A percentile compares a stretch with the other conserved stretches of the same genome.
phyloP scores from a whole-genome alignment of 2,329 filamentous ascomycete genomes.

The Pestalotiopsis sp. region DNA sequence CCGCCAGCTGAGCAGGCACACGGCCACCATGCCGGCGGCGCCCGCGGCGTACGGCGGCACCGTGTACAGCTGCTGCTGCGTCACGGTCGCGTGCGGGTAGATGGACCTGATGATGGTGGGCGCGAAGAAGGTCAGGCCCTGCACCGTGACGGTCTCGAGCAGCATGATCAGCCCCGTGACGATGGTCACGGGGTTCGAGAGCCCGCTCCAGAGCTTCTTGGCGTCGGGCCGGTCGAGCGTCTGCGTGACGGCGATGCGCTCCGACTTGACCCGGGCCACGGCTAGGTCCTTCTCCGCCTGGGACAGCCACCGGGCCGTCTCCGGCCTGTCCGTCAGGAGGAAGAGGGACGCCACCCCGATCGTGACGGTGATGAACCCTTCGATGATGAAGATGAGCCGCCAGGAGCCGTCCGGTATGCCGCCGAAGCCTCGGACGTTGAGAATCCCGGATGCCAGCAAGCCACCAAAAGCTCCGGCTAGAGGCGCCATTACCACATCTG shows the following conservation, averaged over 20 bases:
- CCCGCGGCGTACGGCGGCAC: constrained; percentile 73
- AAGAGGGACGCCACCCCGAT: constrained; percentile 63
- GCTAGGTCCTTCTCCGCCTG: constrained; percentile 69
- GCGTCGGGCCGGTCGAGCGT: constrained; percentile 66
- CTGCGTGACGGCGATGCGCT: constrained; percentile 63
- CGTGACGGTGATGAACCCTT: constrained; percentile 55
- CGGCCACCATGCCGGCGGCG: constrained; percentile 64
- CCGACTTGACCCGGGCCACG: constrained; percentile 68
- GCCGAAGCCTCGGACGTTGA: constrained; percentile 59
- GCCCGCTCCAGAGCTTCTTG: constrained; percentile 62
- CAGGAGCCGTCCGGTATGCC: constrained; percentile 27
- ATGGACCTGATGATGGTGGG: constrained; percentile 73
- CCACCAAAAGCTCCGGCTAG: constrained; percentile 74
- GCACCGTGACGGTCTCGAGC: constrained; percentile 60
- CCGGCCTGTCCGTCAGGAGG: constrained; percentile 70
- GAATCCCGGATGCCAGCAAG: constrained; percentile 65
- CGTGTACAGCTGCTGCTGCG: constrained; percentile 70
- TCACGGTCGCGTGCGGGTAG: constrained; percentile 58
- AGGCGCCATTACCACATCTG: constrained; percentile 68
- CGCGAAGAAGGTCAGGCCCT: constrained; percentile 70
- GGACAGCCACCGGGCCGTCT: constrained; percentile 67
- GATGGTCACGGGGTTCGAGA: constrained; percentile 60
- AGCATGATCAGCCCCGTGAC: constrained; percentile 29
- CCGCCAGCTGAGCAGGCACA: constrained; percentile 61
- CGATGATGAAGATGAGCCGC: constrained; percentile 34